Evolutionary conservation across 495 filamentous ascomycete genomes (phyloP).

Genomic region (Penicillium turbatum): DNA sequence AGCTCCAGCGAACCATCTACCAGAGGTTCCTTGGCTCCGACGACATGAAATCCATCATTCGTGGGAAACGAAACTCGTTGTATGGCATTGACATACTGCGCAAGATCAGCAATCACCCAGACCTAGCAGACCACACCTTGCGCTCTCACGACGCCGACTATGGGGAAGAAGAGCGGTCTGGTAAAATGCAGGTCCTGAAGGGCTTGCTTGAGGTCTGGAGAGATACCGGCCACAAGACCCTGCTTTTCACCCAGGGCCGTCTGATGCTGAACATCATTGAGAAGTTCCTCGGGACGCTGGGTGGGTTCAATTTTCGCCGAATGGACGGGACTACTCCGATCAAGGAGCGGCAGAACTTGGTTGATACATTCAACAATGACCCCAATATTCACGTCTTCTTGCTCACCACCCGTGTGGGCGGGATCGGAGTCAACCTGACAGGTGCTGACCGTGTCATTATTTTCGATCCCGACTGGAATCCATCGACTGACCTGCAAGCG

Average conservation of each 20-base stretch:
- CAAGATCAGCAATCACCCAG: constrained; percentile 97
- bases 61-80: constrained; percentile 69
- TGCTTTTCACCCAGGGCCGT: constrained; percentile 84
- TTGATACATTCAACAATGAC: constrained; percentile 86
- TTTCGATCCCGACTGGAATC: constrained; percentile 98
- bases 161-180: constrained; percentile 69
- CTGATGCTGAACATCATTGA: constrained; percentile 95
- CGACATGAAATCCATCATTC: constrained; percentile 74
- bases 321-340: constrained; percentile 93
- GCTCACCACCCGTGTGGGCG: constrained; percentile 90
- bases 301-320: constrained; percentile 70
- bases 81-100: constrained; percentile 87
- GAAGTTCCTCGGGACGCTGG: constrained; percentile 61
- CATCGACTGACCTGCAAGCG: constrained; percentile 87
- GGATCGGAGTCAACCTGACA: constrained; percentile 88
- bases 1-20: constrained; percentile 70
- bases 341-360: constrained; percentile 72
- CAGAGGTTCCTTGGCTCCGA: constrained; percentile 73
- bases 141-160: constrained; percentile 60
- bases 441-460: constrained; percentile 95
- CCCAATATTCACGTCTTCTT: constrained; percentile 81
- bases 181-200: constrained; percentile 92
- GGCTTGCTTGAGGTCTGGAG: constrained; percentile 83
- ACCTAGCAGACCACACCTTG: constrained; percentile 65
- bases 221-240: constrained; percentile 78